Base-by-base conservation (phyloP, 305 asterid species). In the Fraxinus sp. region DNA sequence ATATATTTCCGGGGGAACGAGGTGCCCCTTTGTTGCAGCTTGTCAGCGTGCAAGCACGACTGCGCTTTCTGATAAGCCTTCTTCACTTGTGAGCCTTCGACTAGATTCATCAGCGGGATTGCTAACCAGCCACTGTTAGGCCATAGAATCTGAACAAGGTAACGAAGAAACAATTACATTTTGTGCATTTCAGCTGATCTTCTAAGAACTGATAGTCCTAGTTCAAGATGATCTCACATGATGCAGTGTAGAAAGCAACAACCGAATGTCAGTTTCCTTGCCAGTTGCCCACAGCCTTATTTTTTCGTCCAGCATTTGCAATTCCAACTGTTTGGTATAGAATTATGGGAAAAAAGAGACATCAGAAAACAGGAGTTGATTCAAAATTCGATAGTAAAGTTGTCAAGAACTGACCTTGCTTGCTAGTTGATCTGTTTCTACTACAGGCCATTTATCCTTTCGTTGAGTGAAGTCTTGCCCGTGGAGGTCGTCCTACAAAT, bases 51-150 rank as follows among this genome's bases (percentile, higher is more conserved):
- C 80, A 94, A 87, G 79, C 97, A 90, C 62, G 90, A 80, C 76
- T 94, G 85, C 3, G 98, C 98, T 84, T 81, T 93, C 89, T 93
- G 97, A 80, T 92, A 94, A 1, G 94, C 93, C 85, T 91, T 94
- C 87, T 90, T 94, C 87, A 93, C 94, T 74, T 88, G 88, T 7
- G 93, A 80, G 77, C 83, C 86, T 73, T 90, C 93, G 59, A 82
- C 85, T 55, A 93, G 83, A 74, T 78, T 87, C 18, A 88, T 22
- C 37, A 90, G 62, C 37, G 93, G 86, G 35, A 88, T 74, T 16
- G 92, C 83, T 18, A 81, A 37, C 97, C 97, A 94, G 24, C 97
- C 94, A 74, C 92, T 91, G 22, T 87, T 85, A 7, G 88, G 85
- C 97, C 95, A 92, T 83, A 93, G 75, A 82, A 93, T 89, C 98